Evolutionary conservation across 805 yeast species (phyloP), one percentile per base, ranked within the genome.

Genomic region (Kodamaea kakaduensis): DNA sequence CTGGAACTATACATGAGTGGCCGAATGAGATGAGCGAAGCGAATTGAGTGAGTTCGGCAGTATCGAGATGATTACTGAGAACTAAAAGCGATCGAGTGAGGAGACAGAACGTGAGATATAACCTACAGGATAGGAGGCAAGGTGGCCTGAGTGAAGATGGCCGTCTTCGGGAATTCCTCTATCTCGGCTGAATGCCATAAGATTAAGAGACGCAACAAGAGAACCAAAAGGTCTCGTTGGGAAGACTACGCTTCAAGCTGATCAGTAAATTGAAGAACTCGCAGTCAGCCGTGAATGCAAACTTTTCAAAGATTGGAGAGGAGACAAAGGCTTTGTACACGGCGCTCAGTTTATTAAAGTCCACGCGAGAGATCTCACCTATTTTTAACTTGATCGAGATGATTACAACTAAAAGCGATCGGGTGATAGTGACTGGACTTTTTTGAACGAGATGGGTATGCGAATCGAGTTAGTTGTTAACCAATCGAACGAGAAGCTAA

Each of bases 121-220:
- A n/a, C n/a, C n/a, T n/a, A n/a, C n/a, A n/a, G n/a, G n/a, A n/a
- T n/a, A n/a, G n/a, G n/a, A n/a, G n/a, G n/a, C n/a, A n/a, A n/a
- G n/a, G n/a, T n/a, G n/a, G n/a, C n/a, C n/a, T n/a, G n/a, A n/a
- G n/a, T n/a, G n/a, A n/a, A n/a, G n/a, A n/a, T n/a, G n/a, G n/a
- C 14, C 27, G 15, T 25, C 27, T 9, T 31, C 34, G 7, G 59
- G 48, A 9, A 37, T 57, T 6, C 58, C 64, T 0, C 49, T 62
- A 20, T 40, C 57, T 17, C 43, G 67, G 7, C 67, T 56, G 34
- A 61, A 62, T 40, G 67, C 67, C 5, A 50, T 62, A 3, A 40
- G 64, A 10, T 36, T 44, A 23, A 32, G 37, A 10, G 27, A 26
- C 23, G 20, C 37, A 2, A 16, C 30, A 8, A 26, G 26, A 23